Percentiles rank a stretch among this genome's conserved stretches.
Conservation (phyloP, 2,329 filamentous ascomycete species). For the Colletotrichum spinosum region DNA sequence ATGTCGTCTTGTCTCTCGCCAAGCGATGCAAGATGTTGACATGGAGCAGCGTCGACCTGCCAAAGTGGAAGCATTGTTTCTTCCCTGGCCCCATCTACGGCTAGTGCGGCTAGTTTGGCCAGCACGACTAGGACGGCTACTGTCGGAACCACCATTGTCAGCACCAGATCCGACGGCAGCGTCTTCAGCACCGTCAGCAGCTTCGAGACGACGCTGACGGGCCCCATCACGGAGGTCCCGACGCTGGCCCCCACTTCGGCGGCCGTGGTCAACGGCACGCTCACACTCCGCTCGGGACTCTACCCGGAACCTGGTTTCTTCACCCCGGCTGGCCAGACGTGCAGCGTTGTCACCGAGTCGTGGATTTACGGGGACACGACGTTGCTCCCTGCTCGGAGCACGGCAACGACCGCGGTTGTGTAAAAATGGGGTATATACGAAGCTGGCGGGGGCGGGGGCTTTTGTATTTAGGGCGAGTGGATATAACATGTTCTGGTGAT, state of each 20-base stretch:
- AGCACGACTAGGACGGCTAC: background rate
- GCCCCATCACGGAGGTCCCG: conserved; percentile 7
- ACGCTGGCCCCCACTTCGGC: conserved; percentile 15
- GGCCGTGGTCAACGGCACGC: conserved; percentile 25
- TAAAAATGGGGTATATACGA: too few species aligned
- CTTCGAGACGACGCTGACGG: conserved; percentile 3
- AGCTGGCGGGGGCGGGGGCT: too few species aligned
- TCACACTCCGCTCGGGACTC: conserved; percentile 29
- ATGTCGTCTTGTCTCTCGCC: background rate
- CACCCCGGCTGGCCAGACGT: conserved; percentile 13
- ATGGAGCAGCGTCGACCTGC: conserved; percentile 13
- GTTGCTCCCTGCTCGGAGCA: conserved; percentile 11
- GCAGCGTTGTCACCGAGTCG: conserved; percentile 27
- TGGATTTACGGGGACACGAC: conserved; percentile 31
- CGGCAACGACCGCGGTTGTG: background rate
- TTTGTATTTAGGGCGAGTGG: too few species aligned
- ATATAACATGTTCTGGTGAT: too few species aligned
- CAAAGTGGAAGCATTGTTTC: conserved; percentile 1
- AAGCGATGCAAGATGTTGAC: background rate
- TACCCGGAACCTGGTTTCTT: conserved; percentile 21
- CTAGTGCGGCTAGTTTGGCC: background rate
- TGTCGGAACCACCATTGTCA: conserved; percentile 13
- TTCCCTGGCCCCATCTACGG: background rate
- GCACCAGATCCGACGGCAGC: conserved; percentile 21
- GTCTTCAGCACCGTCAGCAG: conserved; percentile 19